A percentile compares a stretch with the other conserved stretches of the same genome.
phyloP scores from a whole-genome alignment of 805 yeast genomes.

The Candida schatavii region DNA sequence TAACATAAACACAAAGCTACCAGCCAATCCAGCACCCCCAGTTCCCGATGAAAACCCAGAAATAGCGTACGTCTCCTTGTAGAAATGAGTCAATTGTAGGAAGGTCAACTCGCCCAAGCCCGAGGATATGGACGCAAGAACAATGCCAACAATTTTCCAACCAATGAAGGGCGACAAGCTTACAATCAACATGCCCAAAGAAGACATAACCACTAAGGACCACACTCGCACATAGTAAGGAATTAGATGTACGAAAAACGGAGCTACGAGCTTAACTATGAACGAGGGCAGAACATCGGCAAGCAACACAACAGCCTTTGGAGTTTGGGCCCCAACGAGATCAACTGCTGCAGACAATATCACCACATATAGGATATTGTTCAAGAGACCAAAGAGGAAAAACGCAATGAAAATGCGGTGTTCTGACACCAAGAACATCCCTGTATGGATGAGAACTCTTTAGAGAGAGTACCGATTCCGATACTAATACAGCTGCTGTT shows the following conservation, averaged over 20 bases:
- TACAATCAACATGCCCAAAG: slow-evolving; percentile 71
- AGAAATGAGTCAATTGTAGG: slow-evolving; percentile 80
- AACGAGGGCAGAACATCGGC: slow-evolving; percentile 89
- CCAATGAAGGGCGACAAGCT: slow-evolving; percentile 39
- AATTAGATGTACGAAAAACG: slow-evolving; percentile 69
- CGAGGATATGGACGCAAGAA: slow-evolving; percentile 76
- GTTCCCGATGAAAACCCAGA: slow-evolving; percentile 94
- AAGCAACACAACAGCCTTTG: slow-evolving; percentile 80
- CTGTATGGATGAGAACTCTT: too few species aligned
- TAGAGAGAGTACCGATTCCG: too few species aligned
- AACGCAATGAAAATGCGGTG: slow-evolving; percentile 54
- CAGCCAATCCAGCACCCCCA: slow-evolving; percentile 91
- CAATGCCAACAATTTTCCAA: slow-evolving; percentile 61
- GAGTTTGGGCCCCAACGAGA: slow-evolving; percentile 76
- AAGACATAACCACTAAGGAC: slow-evolving; percentile 55
- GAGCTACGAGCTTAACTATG: slow-evolving; percentile 65
- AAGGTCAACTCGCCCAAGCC: slow-evolving; percentile 93
- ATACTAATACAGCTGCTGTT: too few species aligned
- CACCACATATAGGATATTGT: slow-evolving; percentile 87
- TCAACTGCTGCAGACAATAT: slow-evolving; percentile 91
- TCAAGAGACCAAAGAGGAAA: slow-evolving; percentile 81
- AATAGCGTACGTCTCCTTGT: slow-evolving; percentile 52
- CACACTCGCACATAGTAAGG: slow-evolving; percentile 58
- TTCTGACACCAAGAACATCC: neutral
- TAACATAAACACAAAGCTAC: slow-evolving; percentile 68